Evolutionary conservation across 805 yeast genomes (phyloP).

Genomic region (Phaffomyces antillensis): DNA sequence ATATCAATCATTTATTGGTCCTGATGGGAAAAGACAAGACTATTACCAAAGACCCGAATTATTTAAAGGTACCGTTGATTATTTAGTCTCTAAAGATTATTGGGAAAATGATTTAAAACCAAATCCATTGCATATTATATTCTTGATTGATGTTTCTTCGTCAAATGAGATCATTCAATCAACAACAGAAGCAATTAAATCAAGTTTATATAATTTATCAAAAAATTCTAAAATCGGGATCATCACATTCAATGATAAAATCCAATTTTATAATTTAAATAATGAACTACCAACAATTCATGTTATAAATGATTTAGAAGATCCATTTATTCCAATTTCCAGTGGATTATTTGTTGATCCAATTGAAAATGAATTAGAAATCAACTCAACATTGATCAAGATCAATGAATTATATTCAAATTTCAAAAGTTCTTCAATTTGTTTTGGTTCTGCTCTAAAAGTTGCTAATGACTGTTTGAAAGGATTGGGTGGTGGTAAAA

Average conservation of each 20-base stretch:
- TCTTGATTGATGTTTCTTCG: constrained; percentile 66
- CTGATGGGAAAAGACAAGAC: constrained; percentile 58
- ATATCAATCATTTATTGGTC: constrained; percentile 57
- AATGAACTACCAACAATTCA: constrained; percentile 49
- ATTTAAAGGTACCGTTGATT: constrained; percentile 77
- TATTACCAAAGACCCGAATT: constrained; percentile 65
- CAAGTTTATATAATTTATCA: constrained; percentile 31
- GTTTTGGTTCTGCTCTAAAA: constrained; percentile 72
- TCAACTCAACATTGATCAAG: constrained; percentile 60
- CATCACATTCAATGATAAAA: constrained; percentile 62
- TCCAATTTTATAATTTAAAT: constrained; percentile 68
- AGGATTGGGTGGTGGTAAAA: constrained; percentile 76
- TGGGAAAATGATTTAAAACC: constrained; percentile 39
- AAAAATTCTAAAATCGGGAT: constrained; percentile 47
- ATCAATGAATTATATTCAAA: constrained; percentile 41
- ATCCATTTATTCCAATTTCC: constrained; percentile 75
- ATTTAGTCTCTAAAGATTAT: constrained; percentile 68
- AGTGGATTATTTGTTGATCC: constrained; percentile 81
- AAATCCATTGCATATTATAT: constrained; percentile 57
- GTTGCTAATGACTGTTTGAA: constrained; percentile 59
- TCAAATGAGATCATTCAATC: constrained; percentile 54
- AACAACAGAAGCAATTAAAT: constrained; percentile 62
- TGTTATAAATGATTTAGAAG: constrained; percentile 62
- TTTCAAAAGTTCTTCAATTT: constrained; percentile 46
- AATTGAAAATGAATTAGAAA: constrained; percentile 49